Percentiles rank a stretch among this genome's conserved stretches.
These are phyloP conservation scores for Microcos paniculata DNA, from an alignment of 345 rosid species.

Conservation along the genomic window DNA sequence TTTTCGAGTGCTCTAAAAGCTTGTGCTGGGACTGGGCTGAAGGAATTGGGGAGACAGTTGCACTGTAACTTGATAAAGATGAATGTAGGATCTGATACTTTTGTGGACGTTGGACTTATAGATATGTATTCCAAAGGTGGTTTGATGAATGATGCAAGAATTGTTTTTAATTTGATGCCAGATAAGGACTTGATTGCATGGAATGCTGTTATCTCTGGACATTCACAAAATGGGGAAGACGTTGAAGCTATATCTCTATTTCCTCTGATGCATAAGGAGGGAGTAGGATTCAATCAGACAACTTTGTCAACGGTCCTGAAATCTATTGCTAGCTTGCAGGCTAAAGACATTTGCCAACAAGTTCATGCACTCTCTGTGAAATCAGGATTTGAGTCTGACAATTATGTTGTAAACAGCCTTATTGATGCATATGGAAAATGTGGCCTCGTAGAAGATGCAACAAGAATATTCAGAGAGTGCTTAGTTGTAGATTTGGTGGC, in stretches of 20 bases:
- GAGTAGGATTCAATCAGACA: slow-evolving; percentile 52
- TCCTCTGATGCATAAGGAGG: slow-evolving; percentile 34
- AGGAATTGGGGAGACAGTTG: slow-evolving; percentile 47
- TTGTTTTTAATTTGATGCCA: slow-evolving; percentile 36
- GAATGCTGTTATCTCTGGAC: slow-evolving; percentile 59
- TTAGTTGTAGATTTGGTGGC: slow-evolving; percentile 41
- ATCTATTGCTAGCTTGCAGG: slow-evolving; percentile 45
- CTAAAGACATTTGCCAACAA: slow-evolving; percentile 35
- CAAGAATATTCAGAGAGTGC: slow-evolving; percentile 38
- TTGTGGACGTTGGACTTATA: slow-evolving; percentile 54
- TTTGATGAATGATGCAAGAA: slow-evolving; percentile 39
- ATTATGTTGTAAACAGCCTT: slow-evolving; percentile 51
- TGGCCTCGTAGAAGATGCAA: slow-evolving; percentile 41
- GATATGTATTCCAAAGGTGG: slow-evolving; percentile 55
- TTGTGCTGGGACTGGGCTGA: slow-evolving; percentile 41
- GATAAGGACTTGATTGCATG: slow-evolving; percentile 53
- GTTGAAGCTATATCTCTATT: slow-evolving; percentile 46
- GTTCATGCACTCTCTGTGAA: slow-evolving; percentile 45
- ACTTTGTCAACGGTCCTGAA: slow-evolving; percentile 59
- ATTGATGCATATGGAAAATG: slow-evolving; percentile 64
- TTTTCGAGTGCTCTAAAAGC: slow-evolving; percentile 60
- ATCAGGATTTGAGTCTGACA: slow-evolving; percentile 44
- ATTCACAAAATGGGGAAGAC: slow-evolving; percentile 51
- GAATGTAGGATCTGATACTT: slow-evolving; percentile 40
- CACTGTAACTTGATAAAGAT: slow-evolving; percentile 48